These are phyloP conservation scores for Cyberlindnera veronae DNA, from an alignment of 805 yeast species.

Conservation along the genomic window DNA sequence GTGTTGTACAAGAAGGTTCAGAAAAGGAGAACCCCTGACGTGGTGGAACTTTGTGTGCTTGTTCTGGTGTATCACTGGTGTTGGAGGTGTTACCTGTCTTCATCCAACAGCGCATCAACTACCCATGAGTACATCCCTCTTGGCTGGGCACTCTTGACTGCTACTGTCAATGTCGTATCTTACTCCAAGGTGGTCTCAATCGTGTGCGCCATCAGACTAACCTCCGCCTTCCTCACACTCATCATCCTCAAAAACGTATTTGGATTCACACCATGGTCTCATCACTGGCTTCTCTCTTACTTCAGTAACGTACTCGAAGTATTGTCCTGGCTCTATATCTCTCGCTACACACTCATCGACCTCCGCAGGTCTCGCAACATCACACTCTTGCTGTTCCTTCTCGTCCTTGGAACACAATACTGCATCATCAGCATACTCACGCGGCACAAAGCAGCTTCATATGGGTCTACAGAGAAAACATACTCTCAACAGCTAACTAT, in stretches of 20 bases:
- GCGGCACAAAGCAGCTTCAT: background rate
- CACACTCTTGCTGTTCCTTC: background rate
- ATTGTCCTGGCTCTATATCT: background rate
- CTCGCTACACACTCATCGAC: background rate
- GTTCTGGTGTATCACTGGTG: constrained; percentile 4
- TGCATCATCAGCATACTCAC: background rate
- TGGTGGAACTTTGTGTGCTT: background rate
- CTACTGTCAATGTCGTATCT: background rate
- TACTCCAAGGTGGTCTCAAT: background rate
- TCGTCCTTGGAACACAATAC: background rate
- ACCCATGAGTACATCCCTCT: background rate
- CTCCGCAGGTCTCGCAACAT: background rate
- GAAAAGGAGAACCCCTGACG: background rate
- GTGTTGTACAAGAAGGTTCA: background rate
- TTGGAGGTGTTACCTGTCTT: constrained; percentile 1
- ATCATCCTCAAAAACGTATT: background rate
- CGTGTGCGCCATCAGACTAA: background rate
- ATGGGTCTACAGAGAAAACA: constrained; percentile 2
- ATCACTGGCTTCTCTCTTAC: background rate
- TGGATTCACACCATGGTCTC: background rate
- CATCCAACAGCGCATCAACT: background rate
- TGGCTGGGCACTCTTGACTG: background rate
- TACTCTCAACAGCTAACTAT: background rate
- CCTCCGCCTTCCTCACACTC: background rate
- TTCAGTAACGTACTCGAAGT: background rate